Percentiles rank a stretch among this genome's conserved stretches.
phyloP scores from a whole-genome alignment of 2,329 filamentous ascomycete genomes.

The Cladorrhinum sp. region DNA sequence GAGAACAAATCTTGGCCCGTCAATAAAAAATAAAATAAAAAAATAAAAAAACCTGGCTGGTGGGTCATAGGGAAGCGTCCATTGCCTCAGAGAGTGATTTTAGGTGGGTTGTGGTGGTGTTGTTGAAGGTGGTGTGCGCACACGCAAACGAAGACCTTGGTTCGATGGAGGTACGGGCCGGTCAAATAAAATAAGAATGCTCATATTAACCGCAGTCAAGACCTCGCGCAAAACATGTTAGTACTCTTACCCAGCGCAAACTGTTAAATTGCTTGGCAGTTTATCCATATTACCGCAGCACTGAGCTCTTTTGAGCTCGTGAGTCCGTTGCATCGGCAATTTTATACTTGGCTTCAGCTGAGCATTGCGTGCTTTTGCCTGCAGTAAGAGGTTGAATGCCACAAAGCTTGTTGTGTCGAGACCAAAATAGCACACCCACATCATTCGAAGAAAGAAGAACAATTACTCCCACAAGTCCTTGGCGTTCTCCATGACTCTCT shows the following conservation, averaged over 20 bases:
- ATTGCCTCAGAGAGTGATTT: too few species aligned
- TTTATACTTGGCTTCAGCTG: not conserved
- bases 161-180: constrained; percentile 1
- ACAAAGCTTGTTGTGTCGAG: too few species aligned
- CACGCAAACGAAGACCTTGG: not conserved
- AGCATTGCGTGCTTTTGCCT: not conserved
- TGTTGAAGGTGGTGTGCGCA: not conserved
- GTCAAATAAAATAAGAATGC: not conserved
- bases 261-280: constrained; percentile 15
- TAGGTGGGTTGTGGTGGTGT: too few species aligned
- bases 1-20: not conserved
- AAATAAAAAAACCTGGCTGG: not conserved
- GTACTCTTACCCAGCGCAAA: constrained; percentile 6
- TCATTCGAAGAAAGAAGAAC: too few species aligned
- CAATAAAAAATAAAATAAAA: too few species aligned
- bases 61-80: too few species aligned
- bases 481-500: not conserved
- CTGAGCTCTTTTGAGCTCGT: constrained; percentile 8
- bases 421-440: too few species aligned
- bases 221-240: not conserved
- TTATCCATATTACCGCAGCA: constrained; percentile 24
- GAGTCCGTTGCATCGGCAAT: constrained; percentile 16
- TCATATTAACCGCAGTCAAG: constrained; percentile 3
- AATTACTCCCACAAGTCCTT: not conserved
- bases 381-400: not conserved